A percentile compares a stretch with the other conserved stretches of the same genome.
These are phyloP conservation scores for Mychonastes homosphaera DNA, from an alignment of 139 green algal species.

Conservation along the genomic window DNA sequence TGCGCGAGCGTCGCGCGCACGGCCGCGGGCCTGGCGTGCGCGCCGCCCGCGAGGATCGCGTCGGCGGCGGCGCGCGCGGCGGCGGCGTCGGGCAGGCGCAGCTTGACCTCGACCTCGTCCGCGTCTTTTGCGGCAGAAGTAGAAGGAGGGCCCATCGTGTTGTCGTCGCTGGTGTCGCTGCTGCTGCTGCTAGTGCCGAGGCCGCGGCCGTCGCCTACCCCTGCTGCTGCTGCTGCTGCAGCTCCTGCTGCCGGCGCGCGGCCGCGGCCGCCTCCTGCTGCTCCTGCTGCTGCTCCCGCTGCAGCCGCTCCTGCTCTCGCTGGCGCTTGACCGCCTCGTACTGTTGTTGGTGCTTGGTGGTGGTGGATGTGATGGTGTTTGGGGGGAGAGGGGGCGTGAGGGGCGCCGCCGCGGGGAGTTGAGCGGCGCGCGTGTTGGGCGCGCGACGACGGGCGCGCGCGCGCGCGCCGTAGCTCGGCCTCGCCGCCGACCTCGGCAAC, in stretches of 20 bases:
- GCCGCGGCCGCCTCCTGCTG: background rate
- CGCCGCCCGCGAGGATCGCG: too few relatives aligned
- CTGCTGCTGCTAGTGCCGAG: background rate
- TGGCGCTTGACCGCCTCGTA: slow-evolving; percentile 11
- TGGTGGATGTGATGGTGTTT: too few relatives aligned
- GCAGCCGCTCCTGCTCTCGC: slow-evolving; percentile 1
- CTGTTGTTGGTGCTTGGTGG: too few relatives aligned
- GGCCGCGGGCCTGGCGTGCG: background rate
- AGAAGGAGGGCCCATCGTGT: background rate
- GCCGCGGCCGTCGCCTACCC: background rate
- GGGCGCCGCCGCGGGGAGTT: too few relatives aligned
- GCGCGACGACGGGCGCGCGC: too few relatives aligned
- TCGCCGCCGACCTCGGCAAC: too few relatives aligned
- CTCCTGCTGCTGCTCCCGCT: background rate
- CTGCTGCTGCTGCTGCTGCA: slow-evolving; percentile 3
- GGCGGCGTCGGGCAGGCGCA: slow-evolving; percentile 63
- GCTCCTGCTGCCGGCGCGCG: background rate
- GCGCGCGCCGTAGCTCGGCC: too few relatives aligned
- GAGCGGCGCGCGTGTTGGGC: too few relatives aligned
- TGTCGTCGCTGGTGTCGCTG: background rate
- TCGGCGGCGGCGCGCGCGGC: too few relatives aligned
- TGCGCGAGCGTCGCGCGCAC: slow-evolving; percentile 27
- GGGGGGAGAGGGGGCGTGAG: too few relatives aligned
- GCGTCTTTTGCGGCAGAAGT: too few relatives aligned
- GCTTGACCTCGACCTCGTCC: slow-evolving; percentile 91